Base-by-base conservation (phyloP, 371 early-diverging fungal species). In the Mortierella sp. region DNA sequence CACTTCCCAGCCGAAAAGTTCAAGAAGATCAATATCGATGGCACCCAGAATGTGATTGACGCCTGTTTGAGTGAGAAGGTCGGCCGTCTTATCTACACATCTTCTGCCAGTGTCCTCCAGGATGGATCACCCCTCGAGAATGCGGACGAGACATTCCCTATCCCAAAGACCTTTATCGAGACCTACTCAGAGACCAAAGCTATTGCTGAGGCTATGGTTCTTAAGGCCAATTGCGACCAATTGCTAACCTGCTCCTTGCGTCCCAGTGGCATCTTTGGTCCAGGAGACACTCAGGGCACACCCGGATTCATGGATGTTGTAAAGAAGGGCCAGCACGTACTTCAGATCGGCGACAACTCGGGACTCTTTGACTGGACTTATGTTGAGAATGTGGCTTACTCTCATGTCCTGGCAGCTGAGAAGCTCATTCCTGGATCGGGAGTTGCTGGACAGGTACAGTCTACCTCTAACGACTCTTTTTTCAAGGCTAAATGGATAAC, bases 181-280 rank as follows among this genome's bases (percentile, higher is more conserved):
- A 89, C 91, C 17, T 97, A 97, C 78, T 92, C 94, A 23, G 96
- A 95, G 78, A 94, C 96, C 28, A 97, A 97, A 87, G 92, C 90
- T 26, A 83, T 86, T 62, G 95, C 92, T n/a, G 98, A 97, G 79
- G 86, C 86, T 70, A 81, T 93, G 61, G 89, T 95, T 12, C 76
- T 96, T n/a, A 86, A 83, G 37, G 88, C 94, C 53, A 95, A 95
- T 73, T 87, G 87, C 24, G 80, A 80, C 32, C 89, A 87, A 0
- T 80, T 97, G 50, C 79, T 86, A 21, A 96, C 97, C 11, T 87
- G 90, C 43, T 85, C 93, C 0, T 70, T 97, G 14, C 89, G 98
- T 6, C 96, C 97, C 2, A 92, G 94, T 24, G 97, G 94, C 5
- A 95, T 97, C 60, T 96, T 95, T 78, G 98, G 98, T 0, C 96